Percentiles rank a stretch among this genome's conserved stretches.
phyloP scores from a whole-genome alignment of 129 eudicot genomes.

The Flaveria bidentis region DNA sequence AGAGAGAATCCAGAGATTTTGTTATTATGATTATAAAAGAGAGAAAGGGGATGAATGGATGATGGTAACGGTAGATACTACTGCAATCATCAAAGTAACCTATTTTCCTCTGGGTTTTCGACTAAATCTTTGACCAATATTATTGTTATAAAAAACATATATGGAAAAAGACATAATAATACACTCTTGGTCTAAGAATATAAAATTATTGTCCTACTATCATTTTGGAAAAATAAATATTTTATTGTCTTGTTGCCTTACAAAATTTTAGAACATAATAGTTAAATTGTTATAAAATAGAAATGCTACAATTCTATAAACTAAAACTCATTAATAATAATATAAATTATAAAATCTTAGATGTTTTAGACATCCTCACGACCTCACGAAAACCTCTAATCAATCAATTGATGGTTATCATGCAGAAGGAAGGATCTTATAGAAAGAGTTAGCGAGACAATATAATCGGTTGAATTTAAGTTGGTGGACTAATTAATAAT shows the following conservation, averaged over 20 bases:
- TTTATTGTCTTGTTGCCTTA: background rate
- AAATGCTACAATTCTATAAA: background rate
- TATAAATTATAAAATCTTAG: background rate
- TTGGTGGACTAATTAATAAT: background rate
- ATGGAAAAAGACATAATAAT: conserved; percentile 14
- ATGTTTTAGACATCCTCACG: background rate
- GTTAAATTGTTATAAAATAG: background rate
- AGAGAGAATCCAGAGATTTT: conserved; percentile 39
- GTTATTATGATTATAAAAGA: conserved; percentile 35
- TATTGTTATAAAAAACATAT: background rate
- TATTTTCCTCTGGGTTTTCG: conserved; percentile 47
- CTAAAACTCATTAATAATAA: background rate
- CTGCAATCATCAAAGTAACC: conserved; percentile 75
- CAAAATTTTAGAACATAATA: background rate
- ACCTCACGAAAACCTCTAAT: background rate
- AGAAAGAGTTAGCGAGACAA: background rate
- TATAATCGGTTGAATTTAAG: no score
- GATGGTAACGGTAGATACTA: conserved; percentile 45
- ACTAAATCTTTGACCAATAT: conserved; percentile 40
- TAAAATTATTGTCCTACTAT: conserved; percentile 11
- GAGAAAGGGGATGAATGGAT: conserved; percentile 37
- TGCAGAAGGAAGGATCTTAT: no score
- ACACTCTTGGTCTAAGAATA: conserved; percentile 19
- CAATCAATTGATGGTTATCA: no score
- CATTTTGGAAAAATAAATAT: background rate